Evolutionary conservation across 768 basidiomycete genomes (phyloP), one percentile per base, ranked within the genome.

Genomic region (Cystofilobasidium bisporidii): DNA sequence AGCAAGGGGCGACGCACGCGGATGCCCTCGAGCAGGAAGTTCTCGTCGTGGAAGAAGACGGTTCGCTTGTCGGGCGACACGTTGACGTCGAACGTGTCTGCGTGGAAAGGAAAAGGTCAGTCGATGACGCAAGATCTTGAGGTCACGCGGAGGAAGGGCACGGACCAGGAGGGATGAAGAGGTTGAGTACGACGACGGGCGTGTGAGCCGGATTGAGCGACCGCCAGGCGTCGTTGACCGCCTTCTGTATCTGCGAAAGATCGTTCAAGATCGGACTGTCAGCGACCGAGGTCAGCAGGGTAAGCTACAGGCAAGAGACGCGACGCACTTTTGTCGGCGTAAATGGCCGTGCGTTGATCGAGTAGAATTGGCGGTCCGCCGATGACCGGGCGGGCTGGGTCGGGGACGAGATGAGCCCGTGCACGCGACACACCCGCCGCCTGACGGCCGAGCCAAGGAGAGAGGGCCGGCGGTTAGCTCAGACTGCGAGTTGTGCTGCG

Each of bases 11-110:
- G 20, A 56, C 76, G 18, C 63, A 91, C 91, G 79, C 89, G 92
- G 47, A 98, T 81, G 0, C 86, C 84, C 3, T 83, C 78, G 0
- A 98, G 81, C 22, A 99, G 77, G 69, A 87, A 87, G 15, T 80
- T 81, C 75, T 99, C 94, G 75, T 86, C 86, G 72, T 97, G 91
- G 15, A 99, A 73, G 61, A 96, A 86, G 43, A 98, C 87, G 0
- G 91, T 93, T n/a, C 94, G 83, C 74, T 98, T 99, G 79, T 98
- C 96, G 0, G 96, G 94, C 70, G 86, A 89, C 68, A 98, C 88
- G 70, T 99, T 99, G 73, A 99, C 85, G 74, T 99, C 96, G 72
- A 85, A 89, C 0, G 84, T 80, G 65, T 85, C 90, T 92, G 70
- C 9, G 63, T n/a, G n/a, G n/a, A n/a, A n/a, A n/a, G n/a, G n/a